A percentile compares a stretch with the other conserved stretches of the same genome.
These are phyloP conservation scores for Plantago major DNA, from an alignment of 257 asterid genomes.

Conservation along the genomic window DNA sequence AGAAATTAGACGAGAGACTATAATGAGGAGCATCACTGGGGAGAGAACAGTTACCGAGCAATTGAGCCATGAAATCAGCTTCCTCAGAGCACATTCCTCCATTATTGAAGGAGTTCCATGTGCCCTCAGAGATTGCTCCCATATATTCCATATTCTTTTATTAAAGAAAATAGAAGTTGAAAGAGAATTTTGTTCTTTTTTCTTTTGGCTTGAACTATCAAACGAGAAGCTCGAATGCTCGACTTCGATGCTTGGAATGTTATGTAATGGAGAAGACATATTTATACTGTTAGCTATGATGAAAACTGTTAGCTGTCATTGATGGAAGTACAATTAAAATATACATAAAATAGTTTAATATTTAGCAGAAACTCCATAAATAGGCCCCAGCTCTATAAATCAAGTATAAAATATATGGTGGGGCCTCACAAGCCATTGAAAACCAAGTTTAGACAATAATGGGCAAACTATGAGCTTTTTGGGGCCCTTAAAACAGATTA, in stretches of 20 bases:
- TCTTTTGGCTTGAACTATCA: background rate
- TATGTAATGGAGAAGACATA: conserved; percentile 18
- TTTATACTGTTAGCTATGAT: conserved; percentile 30
- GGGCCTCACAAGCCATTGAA: conserved; percentile 27
- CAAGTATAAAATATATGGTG: conserved; percentile 2
- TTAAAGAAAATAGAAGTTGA: background rate
- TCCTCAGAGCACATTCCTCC: conserved; percentile 47
- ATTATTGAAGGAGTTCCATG: conserved; percentile 43
- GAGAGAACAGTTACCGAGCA: conserved; percentile 39
- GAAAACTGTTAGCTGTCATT: background rate
- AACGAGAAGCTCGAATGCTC: conserved; percentile 20
- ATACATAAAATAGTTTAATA: background rate
- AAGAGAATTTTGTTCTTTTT: background rate
- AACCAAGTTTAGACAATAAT: conserved; percentile 25
- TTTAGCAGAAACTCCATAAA: background rate
- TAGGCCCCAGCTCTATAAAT: conserved; percentile 1
- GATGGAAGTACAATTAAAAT: conserved; percentile 5
- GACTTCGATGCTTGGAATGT: conserved; percentile 17
- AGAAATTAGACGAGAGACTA: conserved; percentile 22
- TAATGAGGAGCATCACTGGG: conserved; percentile 32
- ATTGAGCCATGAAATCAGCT: conserved; percentile 55
- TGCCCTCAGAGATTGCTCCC: conserved; percentile 37
- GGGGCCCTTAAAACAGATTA: conserved; percentile 11
- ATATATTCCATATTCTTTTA: conserved; percentile 39
- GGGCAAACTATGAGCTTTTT: conserved; percentile 20